Evolutionary conservation across 768 basidiomycete genomes (phyloP), one percentile per base, ranked within the genome.

Genomic region (Coprinopsis strossmayeri): DNA sequence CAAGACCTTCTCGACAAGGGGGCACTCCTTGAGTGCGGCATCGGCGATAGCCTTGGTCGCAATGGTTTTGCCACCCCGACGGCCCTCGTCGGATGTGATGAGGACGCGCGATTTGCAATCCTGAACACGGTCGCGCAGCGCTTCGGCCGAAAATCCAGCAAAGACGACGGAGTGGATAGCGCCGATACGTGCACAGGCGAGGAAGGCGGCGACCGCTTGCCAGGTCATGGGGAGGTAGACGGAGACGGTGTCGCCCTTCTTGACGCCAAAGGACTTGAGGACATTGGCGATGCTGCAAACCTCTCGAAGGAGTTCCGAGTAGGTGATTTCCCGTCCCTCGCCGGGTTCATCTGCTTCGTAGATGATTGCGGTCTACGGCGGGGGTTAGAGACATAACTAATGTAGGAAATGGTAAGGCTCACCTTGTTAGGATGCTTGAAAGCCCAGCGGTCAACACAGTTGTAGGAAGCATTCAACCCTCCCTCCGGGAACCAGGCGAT

Each of bases 401-500:
- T 23, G 20, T 41, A 1, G 10, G n/a, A 34, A 49, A 26, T 18
- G 9, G 38, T 26, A 52, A n/a, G 28, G 42, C 60, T 40, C 49
- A 82, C 87, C 70, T 81, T 84, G 64, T 96, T 70, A 0, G 95
- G 96, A 59, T 93, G 70, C 61, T 82, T 79, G 71, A 86, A 93
- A 13, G 91, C 95, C 85, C 91, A 94, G 49, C 95, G 81, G 65
- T 99, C 96, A 43, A 99, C 91, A 59, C 92, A 95, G 68, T 99
- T 99, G 76, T 98, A 98, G 7, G 91, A 82, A 1, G 86, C 95
- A 60, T 94, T 96, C 57, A 95, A 68, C 3, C 74, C 84, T 25
- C 95, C 95, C 59, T 99, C 94, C 3, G 91, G 91, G 78, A 97
- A 98, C 95, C 95, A 98, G 53, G 78, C 77, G 51, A 95, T 82